These are phyloP conservation scores for Clohesyomyces aquaticus DNA, from an alignment of 495 filamentous ascomycete genomes.

Conservation along the genomic window DNA sequence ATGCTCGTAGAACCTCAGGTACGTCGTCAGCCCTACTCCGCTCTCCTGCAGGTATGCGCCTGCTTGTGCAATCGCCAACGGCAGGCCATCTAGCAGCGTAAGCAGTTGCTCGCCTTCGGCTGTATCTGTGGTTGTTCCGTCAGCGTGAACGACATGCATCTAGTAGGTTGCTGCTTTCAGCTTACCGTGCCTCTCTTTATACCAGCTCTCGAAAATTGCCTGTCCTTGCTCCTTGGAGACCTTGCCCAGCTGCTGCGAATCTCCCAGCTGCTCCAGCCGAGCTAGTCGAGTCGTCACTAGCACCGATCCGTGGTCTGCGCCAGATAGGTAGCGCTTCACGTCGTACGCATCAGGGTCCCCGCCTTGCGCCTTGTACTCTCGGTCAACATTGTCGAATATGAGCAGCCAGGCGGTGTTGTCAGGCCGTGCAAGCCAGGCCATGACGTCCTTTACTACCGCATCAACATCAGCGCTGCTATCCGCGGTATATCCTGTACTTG, in stretches of 20 bases:
- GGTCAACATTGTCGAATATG: slow-evolving; percentile 45
- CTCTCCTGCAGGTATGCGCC: slow-evolving; percentile 39
- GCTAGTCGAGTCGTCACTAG: slow-evolving; percentile 52
- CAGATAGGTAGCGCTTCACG: slow-evolving; percentile 47
- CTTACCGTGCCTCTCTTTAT: slow-evolving; percentile 21
- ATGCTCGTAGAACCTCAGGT: slow-evolving; percentile 27
- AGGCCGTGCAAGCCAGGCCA: slow-evolving; percentile 44
- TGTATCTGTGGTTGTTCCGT: slow-evolving; percentile 17
- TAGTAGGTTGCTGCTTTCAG: not conserved
- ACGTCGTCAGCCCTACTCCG: slow-evolving; percentile 1
- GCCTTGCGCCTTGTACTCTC: slow-evolving; percentile 14
- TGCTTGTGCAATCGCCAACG: slow-evolving; percentile 42
- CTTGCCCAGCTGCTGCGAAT: slow-evolving; percentile 36
- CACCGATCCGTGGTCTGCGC: slow-evolving; percentile 47
- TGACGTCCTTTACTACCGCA: slow-evolving; percentile 41
- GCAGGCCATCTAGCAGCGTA: slow-evolving; percentile 41
- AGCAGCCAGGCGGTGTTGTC: slow-evolving; percentile 47
- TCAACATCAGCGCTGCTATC: slow-evolving; percentile 26
- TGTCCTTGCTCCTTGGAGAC: slow-evolving; percentile 25
- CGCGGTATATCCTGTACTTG: slow-evolving; percentile 7
- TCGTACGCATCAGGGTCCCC: slow-evolving; percentile 42
- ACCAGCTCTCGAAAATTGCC: slow-evolving; percentile 37
- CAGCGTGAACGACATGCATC: slow-evolving; percentile 9
- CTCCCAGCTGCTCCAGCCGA: slow-evolving; percentile 28
- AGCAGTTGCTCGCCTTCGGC: slow-evolving; percentile 17